Evolutionary conservation across 352 stramenopile species (phyloP).

Genomic region (Globisporangium emineosum): DNA sequence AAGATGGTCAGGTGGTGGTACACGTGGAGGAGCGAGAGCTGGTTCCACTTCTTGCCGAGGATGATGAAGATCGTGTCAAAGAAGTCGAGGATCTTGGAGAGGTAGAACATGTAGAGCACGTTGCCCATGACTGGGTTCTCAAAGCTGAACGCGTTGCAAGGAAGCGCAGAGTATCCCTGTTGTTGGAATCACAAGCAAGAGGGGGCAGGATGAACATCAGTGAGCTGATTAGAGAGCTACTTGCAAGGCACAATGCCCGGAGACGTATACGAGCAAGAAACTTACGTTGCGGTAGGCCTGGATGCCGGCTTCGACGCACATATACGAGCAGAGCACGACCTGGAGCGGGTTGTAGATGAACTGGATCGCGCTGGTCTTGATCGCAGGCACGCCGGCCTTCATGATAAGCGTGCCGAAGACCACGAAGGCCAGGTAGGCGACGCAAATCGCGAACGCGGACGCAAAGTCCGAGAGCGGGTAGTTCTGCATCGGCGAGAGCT

Average conservation of each 20-base stretch:
- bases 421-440: conserved; percentile 66
- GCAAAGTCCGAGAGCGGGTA: conserved; percentile 53
- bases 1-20: conserved; percentile 99
- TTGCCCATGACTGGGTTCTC: conserved; percentile 92
- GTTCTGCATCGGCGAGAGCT: conserved; percentile 39
- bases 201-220: not conserved
- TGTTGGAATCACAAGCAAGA: not conserved
- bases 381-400: conserved; percentile 63
- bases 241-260: too few species aligned
- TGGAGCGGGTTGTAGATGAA: conserved; percentile 98
- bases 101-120: conserved; percentile 98
- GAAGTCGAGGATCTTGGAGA: conserved; percentile 95
- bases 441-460: conserved; percentile 49
- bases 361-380: conserved; percentile 85
- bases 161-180: conserved; percentile 83
- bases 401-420: conserved; percentile 73
- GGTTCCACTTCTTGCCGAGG: conserved; percentile 96
- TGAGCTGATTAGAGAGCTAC: not conserved
- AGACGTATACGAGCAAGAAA: too few species aligned
- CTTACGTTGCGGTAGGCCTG: conserved; percentile 89
- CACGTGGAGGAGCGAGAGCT: conserved; percentile 96
- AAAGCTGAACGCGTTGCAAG: conserved; percentile 91
- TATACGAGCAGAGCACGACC: conserved; percentile 96
- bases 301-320: conserved; percentile 93
- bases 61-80: conserved; percentile 98